Percentiles rank a stretch among this genome's conserved stretches.
phyloP scores from a whole-genome alignment of 768 basidiomycete species.

The Hypsizygus marmoreus region DNA sequence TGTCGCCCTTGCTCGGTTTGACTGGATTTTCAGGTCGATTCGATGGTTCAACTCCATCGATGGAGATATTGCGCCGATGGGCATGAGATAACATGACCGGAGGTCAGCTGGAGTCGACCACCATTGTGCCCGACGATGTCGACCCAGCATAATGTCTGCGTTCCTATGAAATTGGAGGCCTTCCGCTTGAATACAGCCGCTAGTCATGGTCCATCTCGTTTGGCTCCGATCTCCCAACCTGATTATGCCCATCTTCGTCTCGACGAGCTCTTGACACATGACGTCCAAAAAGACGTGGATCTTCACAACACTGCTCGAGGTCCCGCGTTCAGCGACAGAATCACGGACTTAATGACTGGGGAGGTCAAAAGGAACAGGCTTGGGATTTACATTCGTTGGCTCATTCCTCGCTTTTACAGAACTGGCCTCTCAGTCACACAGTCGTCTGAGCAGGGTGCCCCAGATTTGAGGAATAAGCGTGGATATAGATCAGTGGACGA shows the following conservation, averaged over 20 bases:
- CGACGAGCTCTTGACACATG: background rate
- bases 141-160: too few species aligned
- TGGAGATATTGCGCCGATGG: too few species aligned
- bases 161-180: constrained; percentile 3
- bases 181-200: background rate
- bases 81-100: too few species aligned
- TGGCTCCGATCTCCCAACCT: background rate
- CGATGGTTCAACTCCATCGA: too few species aligned
- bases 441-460: background rate
- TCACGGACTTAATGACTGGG: background rate
- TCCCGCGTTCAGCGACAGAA: background rate
- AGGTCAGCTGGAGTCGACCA: too few species aligned
- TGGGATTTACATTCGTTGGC: constrained; percentile 1
- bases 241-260: background rate
- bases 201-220: background rate
- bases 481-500: background rate
- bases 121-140: too few species aligned
- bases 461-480: background rate
- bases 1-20: too few species aligned
- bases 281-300: background rate
- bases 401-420: background rate
- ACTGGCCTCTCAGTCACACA: background rate
- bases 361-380: background rate
- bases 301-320: background rate
- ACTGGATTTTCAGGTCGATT: too few species aligned